Evolutionary conservation across 2,329 filamentous ascomycete species (phyloP), one percentile per base, ranked within the genome.

Genomic region (Neurospora sp.): DNA sequence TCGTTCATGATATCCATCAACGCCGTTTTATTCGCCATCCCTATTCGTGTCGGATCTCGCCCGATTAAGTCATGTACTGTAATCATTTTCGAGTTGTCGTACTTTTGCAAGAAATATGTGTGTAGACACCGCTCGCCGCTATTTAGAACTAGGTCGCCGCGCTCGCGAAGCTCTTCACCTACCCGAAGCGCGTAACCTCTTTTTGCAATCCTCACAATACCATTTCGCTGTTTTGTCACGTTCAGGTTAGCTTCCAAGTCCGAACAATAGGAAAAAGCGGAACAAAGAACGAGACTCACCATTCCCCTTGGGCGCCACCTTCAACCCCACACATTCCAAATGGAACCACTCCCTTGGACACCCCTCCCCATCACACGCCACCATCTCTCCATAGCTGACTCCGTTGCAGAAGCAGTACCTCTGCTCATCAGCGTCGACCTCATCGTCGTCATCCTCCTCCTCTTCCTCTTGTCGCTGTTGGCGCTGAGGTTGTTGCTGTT

Each of bases 341-440:
- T 94, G 92, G 82, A 94, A 95, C 92, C 92, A 94, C 79, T 94
- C 91, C 72, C 88, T 85, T 74, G 87, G 85, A 80, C 92, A 94
- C 67, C 87, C 86, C 71, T 90, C 86, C 8, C 88, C 89, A 78
- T 94, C 92, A 77, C 91, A 94, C 2, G 90, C 92, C 62, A 94
- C 91, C 92, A 94, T 94, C 80, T 93, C 91, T 23, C 92, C 91
- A 77, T 93, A 94, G 76, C 91, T 93, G 69, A 93, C 89, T 67
- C 89, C 87, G 75, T 93, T 91, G 78, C 92, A 93, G 80, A 92
- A 92, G 79, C 92, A 93, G 79, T 94, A 94, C 15, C 88, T 84
- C 43, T 89, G 90, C 77, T 94, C 91, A 73, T 91, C 88, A 4
- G 86, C 87, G 72, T 91, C 90, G 43, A 85, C 83, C 42, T 91